Base-by-base conservation (phyloP, 768 basidiomycete genomes). In the Hygrophorus pudorinus region DNA sequence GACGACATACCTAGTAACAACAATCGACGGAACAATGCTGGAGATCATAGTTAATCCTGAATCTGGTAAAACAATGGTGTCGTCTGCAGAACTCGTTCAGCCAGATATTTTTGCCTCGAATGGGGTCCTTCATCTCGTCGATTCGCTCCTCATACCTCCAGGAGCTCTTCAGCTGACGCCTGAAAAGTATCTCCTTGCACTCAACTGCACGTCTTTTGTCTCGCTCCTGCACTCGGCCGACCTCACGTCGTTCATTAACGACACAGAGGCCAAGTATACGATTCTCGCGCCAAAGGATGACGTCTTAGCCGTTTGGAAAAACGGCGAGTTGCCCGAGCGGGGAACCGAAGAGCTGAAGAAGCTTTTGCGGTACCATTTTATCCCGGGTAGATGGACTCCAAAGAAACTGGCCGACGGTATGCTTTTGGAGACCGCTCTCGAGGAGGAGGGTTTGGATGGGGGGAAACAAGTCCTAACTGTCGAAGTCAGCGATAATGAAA, bases 281-380 rank as follows among this genome's bases (percentile, higher is more conserved):
- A 91, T 99, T 47, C 80, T 98, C 37, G 96, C 93, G 0, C 91
- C 90, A 0, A 71, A 73, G 38, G 92, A 99, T 59, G 88, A 93
- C 44, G 84, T 94, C 4, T 59, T 97, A 30, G 67, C 72, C 16
- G 46, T 79, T 29, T 76, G 75, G 39, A 68, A 71, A 12, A 65
- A 67, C 36, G 65, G 61, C 11, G 70, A 76, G 24, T 59, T 86
- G 16, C 89, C 88, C 3, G 67, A 76, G 45, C 64, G 60, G 24
- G 87, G 85, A 3, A 78, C 70, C 14, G 68, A 72, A 12, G 86
- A 85, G 48, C 66, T 98, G 44, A 81, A 72, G 59, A 79, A 73
- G 47, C 56, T 84, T 41, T 63, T 98, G 32, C 71, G 80, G 53
- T 98, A 98, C 57, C 96, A 99, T 62, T 91, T 99, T 59, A 66